These are phyloP conservation scores for Cyberlindnera saturnus DNA, from an alignment of 805 yeast species.

Conservation along the genomic window DNA sequence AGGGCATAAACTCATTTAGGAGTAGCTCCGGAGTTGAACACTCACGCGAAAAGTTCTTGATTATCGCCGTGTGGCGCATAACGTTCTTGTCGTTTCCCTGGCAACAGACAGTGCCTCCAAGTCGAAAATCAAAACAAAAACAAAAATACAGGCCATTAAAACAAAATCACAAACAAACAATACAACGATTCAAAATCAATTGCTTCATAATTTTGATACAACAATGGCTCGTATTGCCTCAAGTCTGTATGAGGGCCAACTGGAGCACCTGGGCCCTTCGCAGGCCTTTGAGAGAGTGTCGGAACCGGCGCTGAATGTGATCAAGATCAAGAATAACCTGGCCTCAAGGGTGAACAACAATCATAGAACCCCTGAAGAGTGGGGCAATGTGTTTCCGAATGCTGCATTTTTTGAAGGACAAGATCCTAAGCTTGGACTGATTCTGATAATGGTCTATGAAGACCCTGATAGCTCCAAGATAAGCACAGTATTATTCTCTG, in stretches of 20 bases:
- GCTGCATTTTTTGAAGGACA: slow-evolving; percentile 49
- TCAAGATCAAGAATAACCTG: slow-evolving; percentile 18
- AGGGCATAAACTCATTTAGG: too few relatives aligned
- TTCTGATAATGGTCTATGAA: slow-evolving; percentile 46
- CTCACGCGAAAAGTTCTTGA: too few relatives aligned
- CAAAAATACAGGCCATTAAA: not conserved
- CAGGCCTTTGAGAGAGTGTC: slow-evolving; percentile 1
- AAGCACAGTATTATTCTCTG: slow-evolving; percentile 51
- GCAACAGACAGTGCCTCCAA: not conserved
- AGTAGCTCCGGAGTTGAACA: too few relatives aligned
- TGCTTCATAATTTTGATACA: not conserved
- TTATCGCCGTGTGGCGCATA: too few relatives aligned
- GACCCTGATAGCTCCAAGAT: slow-evolving; percentile 38
- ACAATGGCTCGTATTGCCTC: slow-evolving; percentile 18
- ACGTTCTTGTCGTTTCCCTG: not conserved
- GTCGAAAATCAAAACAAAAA: not conserved
- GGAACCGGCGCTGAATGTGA: slow-evolving; percentile 19
- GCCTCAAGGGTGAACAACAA: slow-evolving; percentile 12
- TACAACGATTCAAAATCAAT: not conserved
- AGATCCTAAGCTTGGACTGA: slow-evolving; percentile 39
- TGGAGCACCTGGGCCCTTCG: slow-evolving; percentile 6
- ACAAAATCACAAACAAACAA: not conserved
- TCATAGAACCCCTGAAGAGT: slow-evolving; percentile 23
- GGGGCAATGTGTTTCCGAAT: slow-evolving; percentile 38
- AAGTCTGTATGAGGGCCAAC: slow-evolving; percentile 20